Percentiles rank a stretch among this genome's conserved stretches.
Evolutionary conservation across 306 rosid genomes (phyloP).

Genomic region (Cyclanthera cordifolia): DNA sequence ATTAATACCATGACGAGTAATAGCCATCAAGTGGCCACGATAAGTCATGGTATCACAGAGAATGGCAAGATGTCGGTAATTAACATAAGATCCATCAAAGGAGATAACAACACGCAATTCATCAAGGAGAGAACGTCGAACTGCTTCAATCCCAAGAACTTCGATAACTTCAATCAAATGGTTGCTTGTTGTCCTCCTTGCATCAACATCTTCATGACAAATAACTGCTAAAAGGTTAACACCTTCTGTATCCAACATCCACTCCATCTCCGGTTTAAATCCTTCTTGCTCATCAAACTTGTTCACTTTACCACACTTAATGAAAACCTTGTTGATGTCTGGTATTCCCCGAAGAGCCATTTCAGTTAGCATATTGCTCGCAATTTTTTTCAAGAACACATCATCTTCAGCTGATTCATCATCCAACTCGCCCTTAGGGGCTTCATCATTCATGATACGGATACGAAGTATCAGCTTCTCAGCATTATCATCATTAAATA

Average conservation of each 20-base stretch:
- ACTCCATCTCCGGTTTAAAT: constrained; percentile 80
- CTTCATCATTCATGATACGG: constrained; percentile 94
- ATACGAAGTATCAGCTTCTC: constrained; percentile 89
- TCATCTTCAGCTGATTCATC: constrained; percentile 98
- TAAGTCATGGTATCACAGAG: constrained; percentile 98
- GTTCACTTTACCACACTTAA: constrained; percentile 66
- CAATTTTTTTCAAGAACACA: constrained; percentile 87
- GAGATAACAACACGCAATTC: constrained; percentile 93
- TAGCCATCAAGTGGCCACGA: constrained; percentile 97
- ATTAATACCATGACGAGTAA: constrained; percentile 95
- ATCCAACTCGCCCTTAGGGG: constrained; percentile 76
- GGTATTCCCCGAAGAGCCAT: constrained; percentile 95
- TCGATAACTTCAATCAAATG: constrained; percentile 94
- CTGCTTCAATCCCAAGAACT: constrained; percentile 98
- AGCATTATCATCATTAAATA: constrained; percentile 95
- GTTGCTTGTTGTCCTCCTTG: constrained; percentile 82
- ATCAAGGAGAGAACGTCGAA: constrained; percentile 71
- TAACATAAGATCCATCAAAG: constrained; percentile 95
- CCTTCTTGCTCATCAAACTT: constrained; percentile 76
- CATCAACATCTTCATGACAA: constrained; percentile 90
- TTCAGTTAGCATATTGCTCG: constrained; percentile 94
- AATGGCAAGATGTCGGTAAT: constrained; percentile 88
- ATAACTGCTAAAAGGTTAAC: constrained; percentile 90
- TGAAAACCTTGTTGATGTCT: constrained; percentile 86
- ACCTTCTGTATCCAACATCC: constrained; percentile 99